Evolutionary conservation across 768 basidiomycete genomes (phyloP), one percentile per base, ranked within the genome.

Genomic region (Boletus edulis): DNA sequence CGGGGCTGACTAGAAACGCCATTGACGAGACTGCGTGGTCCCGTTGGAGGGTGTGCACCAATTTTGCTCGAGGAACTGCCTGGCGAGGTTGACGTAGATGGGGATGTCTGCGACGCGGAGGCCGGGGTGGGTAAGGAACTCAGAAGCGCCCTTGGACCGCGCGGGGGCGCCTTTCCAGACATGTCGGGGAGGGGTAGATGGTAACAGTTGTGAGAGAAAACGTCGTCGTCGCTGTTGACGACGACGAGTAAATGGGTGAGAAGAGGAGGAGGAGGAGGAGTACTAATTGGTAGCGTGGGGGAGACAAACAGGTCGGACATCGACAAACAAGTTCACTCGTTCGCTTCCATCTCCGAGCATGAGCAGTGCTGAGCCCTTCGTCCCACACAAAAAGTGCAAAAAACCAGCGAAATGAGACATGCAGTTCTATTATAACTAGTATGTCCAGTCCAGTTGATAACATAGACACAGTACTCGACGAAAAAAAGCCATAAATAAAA

Each of bases 161-260:
- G 80, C 60, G 88, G 88, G 62, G 88, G 88, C 49, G 81, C 84
- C 75, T 86, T 89, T 67, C 87, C 86, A 72, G 87, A 88, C 88
- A 90, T 60, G 38, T 40, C 41, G 11, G 20, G 41, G 6, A 15
- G 31, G 6, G n/a, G 31, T 32, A 8, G 22, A 17, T 11, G 29
- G 34, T 18, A 35, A 50, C 15, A 58, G 27, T 29, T 9, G 27
- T 29, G 27, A 29, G 27, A 29, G 27, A 29, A 29, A 29, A 43
- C 12, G 57, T 55, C 49, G 64, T 53, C 64, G 66, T 47, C 66
- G 66, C 47, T 47, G 61, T 50, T 53, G 58, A 63, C 59, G 66
- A 60, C 62, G 66, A 68, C 62, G 66, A 58, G 57, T 17, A 60
- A 49, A 57, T n/a, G 12, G 38, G 35, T 29, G 35, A 35, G 15